Base-by-base conservation (phyloP, 768 basidiomycete species). In the Rhizopogon vesiculosus region DNA sequence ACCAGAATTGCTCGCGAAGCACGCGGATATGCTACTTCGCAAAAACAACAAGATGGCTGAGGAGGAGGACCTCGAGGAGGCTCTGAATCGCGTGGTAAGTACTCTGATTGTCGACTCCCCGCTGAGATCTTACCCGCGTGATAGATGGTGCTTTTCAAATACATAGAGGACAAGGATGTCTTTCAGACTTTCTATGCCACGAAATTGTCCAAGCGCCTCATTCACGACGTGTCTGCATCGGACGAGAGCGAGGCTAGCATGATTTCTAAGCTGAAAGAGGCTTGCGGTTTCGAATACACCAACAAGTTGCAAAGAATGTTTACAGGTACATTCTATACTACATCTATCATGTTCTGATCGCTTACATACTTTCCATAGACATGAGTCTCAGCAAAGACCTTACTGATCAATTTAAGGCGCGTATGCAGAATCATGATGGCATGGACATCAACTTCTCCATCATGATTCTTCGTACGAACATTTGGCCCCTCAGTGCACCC, bases 121-220 rank as follows among this genome's bases (percentile, higher is more conserved):
- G 7, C 9, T 65, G 41, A 68, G 35, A 10, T 29, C 31, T 56
- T 44, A 53, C 51, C 42, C 51, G 39, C 29, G 12, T 39, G 59
- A 1, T 66, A 98, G 96, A 97, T 98, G 94, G 79, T 91, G 13
- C 75, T 98, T 48, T 97, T 99, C 89, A 94, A 94, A 69, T 98
- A 97, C 72, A 89, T 98, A 63, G 93, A 95, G 68, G 95, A 98
- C 78, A 97, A 97, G 76, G 96, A 99, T 61, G 92, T 98, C 12
- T 99, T 98, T 85, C 94, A 96, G 68, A 90, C 90, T n/a, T 98
- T 96, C 79, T 98, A 99, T 75, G 90, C 89, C 15, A 96, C 92
- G 59, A 94, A 92, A 70, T 74, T 98, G 22, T 91, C 91, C 38
- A 91, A 91, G 68, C 93, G 96, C 58, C 84, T 99, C 25, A 93